Evolutionary conservation across 129 eudicot genomes (phyloP), one percentile per base, ranked within the genome.

Genomic region (Mikania micrantha): DNA sequence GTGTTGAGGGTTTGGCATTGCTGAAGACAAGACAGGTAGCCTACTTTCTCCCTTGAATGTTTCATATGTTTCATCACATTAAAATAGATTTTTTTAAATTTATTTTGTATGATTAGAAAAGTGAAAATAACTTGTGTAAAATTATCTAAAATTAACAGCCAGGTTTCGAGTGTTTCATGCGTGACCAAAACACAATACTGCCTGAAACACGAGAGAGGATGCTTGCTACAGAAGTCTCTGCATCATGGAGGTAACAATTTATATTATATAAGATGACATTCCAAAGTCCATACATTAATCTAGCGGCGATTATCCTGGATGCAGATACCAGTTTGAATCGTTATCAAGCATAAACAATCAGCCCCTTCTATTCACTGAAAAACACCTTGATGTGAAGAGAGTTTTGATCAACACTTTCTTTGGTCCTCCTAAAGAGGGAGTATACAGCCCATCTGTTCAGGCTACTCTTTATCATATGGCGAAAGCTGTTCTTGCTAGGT

Each of bases 371-470:
- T 94, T 94, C 78, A 60, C 65, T 22, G 90, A 94, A 73, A 87
- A 74, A 63, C 87, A 89, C 74, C 64, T 74, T 45, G 77, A 76
- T 44, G 96, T 90, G 72, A 85, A 87, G 75, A 81, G 87, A 71
- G 87, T 69, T 58, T 80, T 94, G 65, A 60, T 84, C 4, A 76
- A 85, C 42, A 90, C 94, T 60, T 94, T 94, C 82, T 94, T 87
- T 66, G 99, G 99, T 54, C 88, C 95, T 66, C 79, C 96, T 3
- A 83, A 90, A 42, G 84, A 76, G 63, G 98, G 99, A 1, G 94
- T 94, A 3, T 94, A 89, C 83, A 94, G 99, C 76, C 99, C 99
- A 41, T 94, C 99, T 85, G 99, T 89, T 38, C 99, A 94, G 72
- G 81, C 85, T 62, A 94, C 99, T 40, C 95, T 94, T 7, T 89